These are phyloP conservation scores for Purshia tridentata DNA, from an alignment of 306 rosid genomes.

Conservation along the genomic window DNA sequence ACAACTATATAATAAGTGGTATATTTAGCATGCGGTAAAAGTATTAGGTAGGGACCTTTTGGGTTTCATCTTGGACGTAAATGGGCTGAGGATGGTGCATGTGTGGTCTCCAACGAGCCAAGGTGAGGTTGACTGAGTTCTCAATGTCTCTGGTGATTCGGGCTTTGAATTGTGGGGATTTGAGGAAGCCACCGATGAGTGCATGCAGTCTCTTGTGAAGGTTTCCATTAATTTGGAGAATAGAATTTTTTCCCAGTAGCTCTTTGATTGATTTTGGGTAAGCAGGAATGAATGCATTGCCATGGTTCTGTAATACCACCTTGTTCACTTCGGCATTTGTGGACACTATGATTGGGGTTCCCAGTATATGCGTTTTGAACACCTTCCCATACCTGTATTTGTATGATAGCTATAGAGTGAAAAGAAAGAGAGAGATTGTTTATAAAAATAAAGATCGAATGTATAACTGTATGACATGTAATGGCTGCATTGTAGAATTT, in stretches of 20 bases:
- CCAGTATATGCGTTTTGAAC: constrained; percentile 74
- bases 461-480: no score
- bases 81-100: constrained; percentile 27
- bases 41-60: constrained; percentile 43
- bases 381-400: constrained; percentile 73
- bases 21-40: no score
- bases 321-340: constrained; percentile 86
- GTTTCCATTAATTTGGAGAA: constrained; percentile 63
- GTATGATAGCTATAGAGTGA: background rate
- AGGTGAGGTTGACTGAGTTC: constrained; percentile 49
- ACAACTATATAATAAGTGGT: no score
- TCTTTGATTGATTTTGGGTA: constrained; percentile 89
- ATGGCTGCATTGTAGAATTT: no score
- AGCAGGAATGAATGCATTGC: constrained; percentile 70
- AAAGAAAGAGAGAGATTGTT: background rate
- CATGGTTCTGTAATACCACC: constrained; percentile 70
- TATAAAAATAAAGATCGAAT: background rate
- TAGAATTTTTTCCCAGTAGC: constrained; percentile 67
- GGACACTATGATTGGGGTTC: constrained; percentile 76
- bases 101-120: constrained; percentile 51
- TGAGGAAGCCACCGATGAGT: constrained; percentile 62
- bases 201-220: constrained; percentile 64
- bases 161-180: constrained; percentile 67
- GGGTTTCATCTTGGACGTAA: constrained; percentile 70
- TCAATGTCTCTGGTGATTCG: constrained; percentile 59